Conservation (phyloP, 1,284 basidiomycete genomes). For the Mycena sp. region DNA sequence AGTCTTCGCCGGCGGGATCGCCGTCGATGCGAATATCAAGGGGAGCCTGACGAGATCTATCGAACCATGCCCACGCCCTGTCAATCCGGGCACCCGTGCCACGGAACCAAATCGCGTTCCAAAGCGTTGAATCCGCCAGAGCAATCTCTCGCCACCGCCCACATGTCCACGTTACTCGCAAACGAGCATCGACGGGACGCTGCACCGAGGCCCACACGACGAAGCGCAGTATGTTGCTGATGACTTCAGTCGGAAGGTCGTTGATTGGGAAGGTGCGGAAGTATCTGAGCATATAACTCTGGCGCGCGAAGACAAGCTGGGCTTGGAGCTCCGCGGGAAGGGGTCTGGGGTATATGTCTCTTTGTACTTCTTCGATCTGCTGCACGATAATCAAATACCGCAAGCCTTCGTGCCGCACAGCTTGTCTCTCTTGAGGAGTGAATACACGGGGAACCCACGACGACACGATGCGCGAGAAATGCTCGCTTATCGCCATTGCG, state of each 20-base stretch:
- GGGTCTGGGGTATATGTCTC: conserved; percentile 16
- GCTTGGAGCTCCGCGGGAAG: conserved; percentile 28
- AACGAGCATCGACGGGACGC: conserved; percentile 50
- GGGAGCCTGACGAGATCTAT: conserved; percentile 58
- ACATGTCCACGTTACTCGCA: conserved; percentile 66
- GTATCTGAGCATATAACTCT: conserved; percentile 42
- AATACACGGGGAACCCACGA: too few species aligned
- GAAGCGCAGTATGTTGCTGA: conserved; percentile 67
- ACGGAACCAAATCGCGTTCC: conserved; percentile 63
- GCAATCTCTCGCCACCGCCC: conserved; percentile 60
- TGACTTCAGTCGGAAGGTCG: conserved; percentile 69
- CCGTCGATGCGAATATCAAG: conserved; percentile 63
- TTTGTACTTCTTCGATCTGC: conserved; percentile 25
- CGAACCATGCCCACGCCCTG: conserved; percentile 62
- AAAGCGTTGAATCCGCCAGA: conserved; percentile 56
- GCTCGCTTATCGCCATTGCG: too few species aligned
- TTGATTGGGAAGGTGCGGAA: conserved; percentile 64
- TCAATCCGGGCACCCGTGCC: conserved; percentile 54
- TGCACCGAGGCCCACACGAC: conserved; percentile 56
- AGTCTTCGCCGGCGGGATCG: conserved; percentile 26
- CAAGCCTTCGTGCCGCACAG: too few species aligned
- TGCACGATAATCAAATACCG: conserved; percentile 25
- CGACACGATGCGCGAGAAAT: too few species aligned
- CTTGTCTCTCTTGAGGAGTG: too few species aligned
- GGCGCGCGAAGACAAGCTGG: conserved; percentile 23